Base-by-base conservation (phyloP, 2,329 filamentous ascomycete genomes). In the Coniochaeta prunicola region DNA sequence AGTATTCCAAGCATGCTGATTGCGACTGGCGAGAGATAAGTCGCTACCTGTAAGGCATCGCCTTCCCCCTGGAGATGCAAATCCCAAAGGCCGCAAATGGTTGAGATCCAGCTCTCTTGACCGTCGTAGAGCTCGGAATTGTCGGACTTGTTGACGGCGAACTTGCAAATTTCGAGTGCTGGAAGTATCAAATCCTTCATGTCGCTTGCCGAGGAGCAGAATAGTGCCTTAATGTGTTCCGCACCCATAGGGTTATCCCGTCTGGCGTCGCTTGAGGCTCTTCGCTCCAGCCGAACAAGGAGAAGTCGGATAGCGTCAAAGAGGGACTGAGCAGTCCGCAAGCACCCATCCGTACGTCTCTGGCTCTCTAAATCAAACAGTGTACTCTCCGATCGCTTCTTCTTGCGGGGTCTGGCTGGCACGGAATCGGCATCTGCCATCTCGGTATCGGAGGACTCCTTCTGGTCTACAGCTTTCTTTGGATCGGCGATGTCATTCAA, bases 151-250 rank as follows among this genome's bases (percentile, higher is more conserved):
- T 68, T 67, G 42, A 79, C 58, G 0, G 77, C 70, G 17, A 72
- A 59, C 30, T 74, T 67, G 65, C 80, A 84, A 3, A 81, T 65
- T 2, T 66, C 65, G 5, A 85, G 65, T 6, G 82, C 70, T 1
- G 77, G 77, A 1, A 74, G 74, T 15, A 79, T 69, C 5, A 83
- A 69, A 3, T 72, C 68, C 15, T 78, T 73, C 7, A 77, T 74
- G 19, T 84, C 82, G 9, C 72, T 62, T 0, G 77, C 76, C 1
- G 81, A 73, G 0, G 74, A 74, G 58, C 74, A 79, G 66, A 86
- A 85, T 7, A 85, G 72, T 4, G 82, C 81, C 63, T 79, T 80
- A 64, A 85, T 76, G 61, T 85, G 82, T 65, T 85, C 81, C 1
- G 79, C 79, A 17, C 83, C 83, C 64, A 84, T 82, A 57, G 69